Evolutionary conservation across 148 eudicot species (phyloP), one percentile per base, ranked within the genome.

Genomic region (Euryodendron excelsum): DNA sequence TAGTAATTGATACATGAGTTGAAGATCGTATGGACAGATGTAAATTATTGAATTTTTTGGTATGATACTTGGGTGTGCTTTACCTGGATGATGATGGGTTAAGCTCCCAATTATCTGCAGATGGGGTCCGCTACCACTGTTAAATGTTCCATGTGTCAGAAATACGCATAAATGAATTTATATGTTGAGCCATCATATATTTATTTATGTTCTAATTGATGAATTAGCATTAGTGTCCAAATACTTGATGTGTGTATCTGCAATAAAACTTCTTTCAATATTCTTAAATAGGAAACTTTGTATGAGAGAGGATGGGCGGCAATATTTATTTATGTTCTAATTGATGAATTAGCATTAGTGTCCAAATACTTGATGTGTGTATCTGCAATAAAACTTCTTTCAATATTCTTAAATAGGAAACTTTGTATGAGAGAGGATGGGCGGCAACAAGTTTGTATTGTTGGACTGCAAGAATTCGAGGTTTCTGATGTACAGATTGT

Each of bases 371-470:
- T 41, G 36, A 17, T 53, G 11, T 75, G 66, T 30, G 25, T 45
- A 17, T 45, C 66, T 53, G 78, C 55, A 58, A 25, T 39, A 44
- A 10, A 45, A 34, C 67, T 70, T 58, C 30, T 60, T 73, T 55
- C 1, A 2, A 55, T 70, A 11, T 61, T 73, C 74, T 63, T 79
- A 23, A 83, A 53, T 77, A 96, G 99, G 91, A 96, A 95, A 86
- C 91, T 96, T 73, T 91, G 92, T 59, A 96, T 96, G 97, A 91
- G 98, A 82, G 98, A 93, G 87, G 98, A 96, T 87, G 99, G 99
- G 28, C 84, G 98, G 34, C 99, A 96, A 83, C 99, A 96, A 77
- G 99, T 96, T 76, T 96, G 99, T 81, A 96, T 96, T 77, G 99
- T 95, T 81, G 99, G 99, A 70, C 84, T 96, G 80, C 99, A 96